These are phyloP conservation scores for Diaporthe caulivora DNA, from an alignment of 2,329 filamentous ascomycete genomes.

Conservation along the genomic window DNA sequence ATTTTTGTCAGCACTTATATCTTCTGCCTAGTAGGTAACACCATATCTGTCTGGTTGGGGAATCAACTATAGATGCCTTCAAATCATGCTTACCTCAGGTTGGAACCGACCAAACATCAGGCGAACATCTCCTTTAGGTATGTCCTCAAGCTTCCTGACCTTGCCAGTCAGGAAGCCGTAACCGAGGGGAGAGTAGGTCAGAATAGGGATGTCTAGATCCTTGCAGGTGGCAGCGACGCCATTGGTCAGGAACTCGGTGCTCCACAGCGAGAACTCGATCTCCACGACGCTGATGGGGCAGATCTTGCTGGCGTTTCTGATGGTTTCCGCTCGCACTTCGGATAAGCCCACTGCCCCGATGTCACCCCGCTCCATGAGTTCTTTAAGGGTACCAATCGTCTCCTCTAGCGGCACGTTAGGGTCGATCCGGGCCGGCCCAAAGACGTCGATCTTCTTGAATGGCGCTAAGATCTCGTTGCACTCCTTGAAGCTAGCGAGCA, in stretches of 20 bases:
- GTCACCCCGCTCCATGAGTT: background rate
- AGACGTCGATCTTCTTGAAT: background rate
- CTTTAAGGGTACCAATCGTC: background rate
- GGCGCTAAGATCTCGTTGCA: background rate
- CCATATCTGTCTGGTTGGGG: too few relatives aligned
- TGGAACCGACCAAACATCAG: background rate
- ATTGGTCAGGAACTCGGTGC: background rate
- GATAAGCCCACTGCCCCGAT: background rate
- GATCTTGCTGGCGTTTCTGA: background rate
- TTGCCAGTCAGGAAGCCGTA: background rate
- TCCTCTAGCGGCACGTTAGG: background rate
- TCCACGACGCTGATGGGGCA: background rate
- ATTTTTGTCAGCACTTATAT: too few relatives aligned
- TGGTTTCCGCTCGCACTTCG: background rate
- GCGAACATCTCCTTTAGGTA: background rate
- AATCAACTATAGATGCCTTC: too few relatives aligned
- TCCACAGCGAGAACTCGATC: slow-evolving; percentile 3
- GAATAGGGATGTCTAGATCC: background rate
- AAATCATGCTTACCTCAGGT: background rate
- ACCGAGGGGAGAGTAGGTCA: background rate
- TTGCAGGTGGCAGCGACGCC: background rate
- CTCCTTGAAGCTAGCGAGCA: background rate
- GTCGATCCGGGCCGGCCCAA: background rate
- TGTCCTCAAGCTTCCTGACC: background rate
- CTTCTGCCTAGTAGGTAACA: too few relatives aligned